phyloP scores from a whole-genome alignment of 805 yeast genomes.

The Blastobotrys chiropterorum region DNA sequence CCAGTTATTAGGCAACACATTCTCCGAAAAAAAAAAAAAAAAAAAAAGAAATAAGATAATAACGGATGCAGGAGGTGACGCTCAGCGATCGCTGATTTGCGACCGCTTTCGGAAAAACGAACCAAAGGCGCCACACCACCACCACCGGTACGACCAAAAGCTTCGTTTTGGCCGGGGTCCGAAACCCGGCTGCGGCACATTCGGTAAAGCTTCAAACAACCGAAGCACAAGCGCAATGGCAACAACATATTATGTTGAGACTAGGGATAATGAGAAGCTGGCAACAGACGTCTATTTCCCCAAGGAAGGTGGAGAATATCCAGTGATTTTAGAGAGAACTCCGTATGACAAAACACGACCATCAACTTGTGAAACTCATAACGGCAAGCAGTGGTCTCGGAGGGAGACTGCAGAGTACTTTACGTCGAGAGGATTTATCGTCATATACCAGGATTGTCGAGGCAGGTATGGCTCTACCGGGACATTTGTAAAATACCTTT shows the following conservation, averaged over 20 bases:
- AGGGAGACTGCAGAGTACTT: slow-evolving; percentile 4
- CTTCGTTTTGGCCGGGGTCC: no score
- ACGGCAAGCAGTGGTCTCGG: slow-evolving; percentile 2
- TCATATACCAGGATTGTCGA: slow-evolving; percentile 8
- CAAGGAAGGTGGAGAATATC: neutral
- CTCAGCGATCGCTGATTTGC: no score
- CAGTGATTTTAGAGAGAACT: slow-evolving; percentile 7
- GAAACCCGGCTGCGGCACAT: no score
- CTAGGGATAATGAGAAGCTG: slow-evolving; percentile 1
- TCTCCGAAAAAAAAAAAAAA: no score
- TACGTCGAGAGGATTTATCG: slow-evolving; percentile 3
- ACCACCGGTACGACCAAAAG: no score
- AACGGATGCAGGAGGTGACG: no score
- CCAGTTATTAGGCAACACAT: no score
- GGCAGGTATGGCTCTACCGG: slow-evolving; percentile 8
- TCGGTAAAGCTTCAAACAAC: neutral
- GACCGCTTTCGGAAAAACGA: no score
- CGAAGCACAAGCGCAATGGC: neutral
- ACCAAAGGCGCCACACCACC: no score
- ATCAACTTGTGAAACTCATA: slow-evolving; percentile 6
- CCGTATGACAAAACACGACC: slow-evolving; percentile 5
- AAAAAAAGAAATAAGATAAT: no score
- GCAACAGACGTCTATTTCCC: slow-evolving; percentile 8
- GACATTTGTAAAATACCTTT: slow-evolving; percentile 6
- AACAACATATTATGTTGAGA: neutral